phyloP scores from a whole-genome alignment of 2,329 filamentous ascomycete genomes.

The Sporothrix luriei region DNA sequence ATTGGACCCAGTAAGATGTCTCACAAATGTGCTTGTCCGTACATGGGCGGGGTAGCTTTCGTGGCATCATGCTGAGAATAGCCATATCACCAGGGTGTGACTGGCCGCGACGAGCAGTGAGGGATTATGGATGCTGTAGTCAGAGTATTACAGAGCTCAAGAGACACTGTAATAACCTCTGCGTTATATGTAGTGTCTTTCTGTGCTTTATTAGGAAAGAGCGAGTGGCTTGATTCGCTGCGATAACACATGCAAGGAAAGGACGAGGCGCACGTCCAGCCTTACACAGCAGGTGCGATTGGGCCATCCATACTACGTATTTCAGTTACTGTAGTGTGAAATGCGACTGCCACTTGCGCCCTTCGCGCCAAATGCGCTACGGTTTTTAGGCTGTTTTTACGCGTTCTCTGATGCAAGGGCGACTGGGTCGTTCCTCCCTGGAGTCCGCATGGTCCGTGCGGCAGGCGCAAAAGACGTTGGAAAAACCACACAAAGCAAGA shows the following conservation, averaged over 20 bases:
- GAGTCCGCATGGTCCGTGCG: slow-evolving; percentile 19
- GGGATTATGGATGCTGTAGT: background rate
- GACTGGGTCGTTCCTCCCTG: slow-evolving; percentile 17
- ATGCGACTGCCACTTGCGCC: background rate
- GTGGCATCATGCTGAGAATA: slow-evolving; percentile 17
- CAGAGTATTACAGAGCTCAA: background rate
- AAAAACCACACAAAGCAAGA: slow-evolving; percentile 23
- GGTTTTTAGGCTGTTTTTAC: slow-evolving; percentile 17
- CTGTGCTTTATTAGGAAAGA: background rate
- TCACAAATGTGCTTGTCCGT: background rate
- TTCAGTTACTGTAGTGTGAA: background rate
- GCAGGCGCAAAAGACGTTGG: slow-evolving; percentile 11
- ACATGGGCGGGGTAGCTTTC: slow-evolving; percentile 15
- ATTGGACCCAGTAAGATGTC: background rate
- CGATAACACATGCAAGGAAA: slow-evolving; percentile 20
- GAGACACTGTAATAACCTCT: background rate
- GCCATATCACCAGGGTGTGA: background rate
- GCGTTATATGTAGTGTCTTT: background rate
- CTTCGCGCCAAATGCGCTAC: slow-evolving; percentile 14
- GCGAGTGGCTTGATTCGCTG: background rate
- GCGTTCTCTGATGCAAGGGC: slow-evolving; percentile 20
- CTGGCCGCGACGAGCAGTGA: background rate
- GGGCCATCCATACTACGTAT: background rate
- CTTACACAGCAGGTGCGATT: slow-evolving; percentile 12
- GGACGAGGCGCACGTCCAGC: background rate